Percentiles rank a stretch among this genome's conserved stretches.
Conservation (phyloP, 2,329 filamentous ascomycete species). For the Penicillium sp. region DNA sequence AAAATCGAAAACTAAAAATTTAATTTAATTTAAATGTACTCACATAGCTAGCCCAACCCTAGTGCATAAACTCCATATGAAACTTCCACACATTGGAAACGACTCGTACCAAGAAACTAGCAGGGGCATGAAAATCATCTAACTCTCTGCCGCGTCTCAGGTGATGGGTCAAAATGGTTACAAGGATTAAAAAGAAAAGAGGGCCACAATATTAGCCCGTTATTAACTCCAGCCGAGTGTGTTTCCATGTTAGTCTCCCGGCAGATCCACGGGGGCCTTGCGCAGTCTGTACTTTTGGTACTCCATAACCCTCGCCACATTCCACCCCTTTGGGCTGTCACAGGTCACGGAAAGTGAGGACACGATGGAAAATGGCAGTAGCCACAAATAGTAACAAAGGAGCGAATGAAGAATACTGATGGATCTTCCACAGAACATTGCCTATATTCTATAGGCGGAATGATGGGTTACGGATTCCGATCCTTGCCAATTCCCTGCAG, state of each 20-base stretch:
- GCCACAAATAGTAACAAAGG: background rate
- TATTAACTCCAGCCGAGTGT: slow-evolving; percentile 7
- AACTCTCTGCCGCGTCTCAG: slow-evolving; percentile 18
- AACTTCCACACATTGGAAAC: background rate
- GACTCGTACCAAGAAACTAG: slow-evolving; percentile 17
- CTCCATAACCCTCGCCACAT: slow-evolving; percentile 23
- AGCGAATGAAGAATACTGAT: background rate
- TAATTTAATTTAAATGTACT: too few species aligned
- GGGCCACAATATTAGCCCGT: background rate
- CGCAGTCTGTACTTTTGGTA: slow-evolving; percentile 15
- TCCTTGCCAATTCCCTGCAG: slow-evolving; percentile 28
- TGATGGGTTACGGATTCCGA: slow-evolving; percentile 14
- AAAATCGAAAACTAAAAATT: background rate
- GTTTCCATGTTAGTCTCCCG: slow-evolving; percentile 23
- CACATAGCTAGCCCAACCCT: background rate
- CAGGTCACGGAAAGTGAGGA: background rate
- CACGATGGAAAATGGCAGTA: background rate
- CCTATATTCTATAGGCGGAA: background rate
- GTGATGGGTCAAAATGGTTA: slow-evolving; percentile 19
- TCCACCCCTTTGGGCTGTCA: slow-evolving; percentile 14
- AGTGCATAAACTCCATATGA: background rate
- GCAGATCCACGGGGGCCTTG: slow-evolving; percentile 20
- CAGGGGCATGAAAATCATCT: slow-evolving; percentile 14
- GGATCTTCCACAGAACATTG: background rate
- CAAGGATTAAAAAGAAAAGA: slow-evolving; percentile 1